Conservation (phyloP, 805 yeast genomes). For the Pachysolen tannophilus region DNA sequence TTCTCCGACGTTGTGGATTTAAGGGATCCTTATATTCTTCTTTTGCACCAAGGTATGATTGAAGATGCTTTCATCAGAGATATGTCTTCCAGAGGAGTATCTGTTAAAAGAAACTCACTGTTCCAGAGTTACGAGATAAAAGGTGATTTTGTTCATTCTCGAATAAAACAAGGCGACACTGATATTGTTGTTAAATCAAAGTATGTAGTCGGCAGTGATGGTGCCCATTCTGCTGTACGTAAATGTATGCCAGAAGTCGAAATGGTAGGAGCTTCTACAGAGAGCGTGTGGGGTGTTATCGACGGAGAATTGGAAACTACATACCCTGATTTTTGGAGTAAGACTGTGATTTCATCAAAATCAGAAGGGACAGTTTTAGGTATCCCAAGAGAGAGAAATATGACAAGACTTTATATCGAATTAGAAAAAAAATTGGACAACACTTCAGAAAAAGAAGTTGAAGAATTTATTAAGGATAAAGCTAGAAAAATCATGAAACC, state of each 20-base stretch:
- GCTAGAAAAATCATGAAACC: slow-evolving; percentile 18
- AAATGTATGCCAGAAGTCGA: slow-evolving; percentile 22
- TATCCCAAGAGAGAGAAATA: slow-evolving; percentile 25
- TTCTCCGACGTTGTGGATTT: no score
- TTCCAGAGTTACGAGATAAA: no score
- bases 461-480: slow-evolving; percentile 19
- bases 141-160: no score
- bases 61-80: no score
- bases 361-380: slow-evolving; percentile 24
- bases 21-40: no score
- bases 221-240: slow-evolving; percentile 25
- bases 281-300: slow-evolving; percentile 27
- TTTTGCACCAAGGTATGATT: no score
- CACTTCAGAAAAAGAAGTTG: slow-evolving; percentile 17
- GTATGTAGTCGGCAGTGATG: slow-evolving; percentile 25
- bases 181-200: no score
- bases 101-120: no score
- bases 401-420: slow-evolving; percentile 25
- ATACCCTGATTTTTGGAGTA: slow-evolving; percentile 26
- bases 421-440: no score
- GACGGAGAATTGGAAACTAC: slow-evolving; percentile 27
- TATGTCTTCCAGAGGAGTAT: no score
- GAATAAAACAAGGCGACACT: no score
- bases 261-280: slow-evolving; percentile 27
- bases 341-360: slow-evolving; percentile 25